Evolutionary conservation across 805 yeast genomes (phyloP).

Genomic region (Cyberlindnera misumaiensis): DNA sequence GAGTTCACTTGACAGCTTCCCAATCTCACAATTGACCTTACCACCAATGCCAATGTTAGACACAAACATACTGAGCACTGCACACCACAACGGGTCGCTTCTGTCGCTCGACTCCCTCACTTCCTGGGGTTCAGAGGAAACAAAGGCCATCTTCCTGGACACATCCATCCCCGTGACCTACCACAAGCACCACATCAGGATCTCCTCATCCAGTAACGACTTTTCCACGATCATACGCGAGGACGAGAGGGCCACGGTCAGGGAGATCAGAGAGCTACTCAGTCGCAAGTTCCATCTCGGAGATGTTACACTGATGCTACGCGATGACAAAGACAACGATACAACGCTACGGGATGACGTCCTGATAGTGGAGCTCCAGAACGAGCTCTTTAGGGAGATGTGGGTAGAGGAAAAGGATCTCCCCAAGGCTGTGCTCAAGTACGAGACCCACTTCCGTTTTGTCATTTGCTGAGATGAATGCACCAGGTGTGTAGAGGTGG

Average conservation of each 20-base stretch:
- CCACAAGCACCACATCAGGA: slow-evolving; percentile 4
- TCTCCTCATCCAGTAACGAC: slow-evolving; percentile 2
- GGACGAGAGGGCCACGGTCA: slow-evolving; percentile 7
- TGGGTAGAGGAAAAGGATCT: slow-evolving; percentile 13
- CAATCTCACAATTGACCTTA: too few relatives aligned
- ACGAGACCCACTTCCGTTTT: slow-evolving; percentile 11
- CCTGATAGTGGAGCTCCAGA: slow-evolving; percentile 11
- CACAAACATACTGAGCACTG: neutral
- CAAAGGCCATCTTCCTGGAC: slow-evolving; percentile 5
- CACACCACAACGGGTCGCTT: neutral
- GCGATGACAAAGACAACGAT: slow-evolving; percentile 4
- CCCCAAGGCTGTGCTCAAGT: slow-evolving; percentile 11
- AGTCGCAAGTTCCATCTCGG: slow-evolving; percentile 6
- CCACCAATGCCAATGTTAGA: neutral
- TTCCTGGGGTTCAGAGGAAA: neutral
- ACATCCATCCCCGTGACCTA: slow-evolving; percentile 1
- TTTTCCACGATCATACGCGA: slow-evolving; percentile 3
- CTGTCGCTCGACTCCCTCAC: neutral
- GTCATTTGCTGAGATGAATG: slow-evolving; percentile 1
- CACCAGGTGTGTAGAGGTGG: too few relatives aligned
- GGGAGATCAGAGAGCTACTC: slow-evolving; percentile 5
- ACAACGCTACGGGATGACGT: slow-evolving; percentile 9
- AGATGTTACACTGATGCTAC: slow-evolving; percentile 8
- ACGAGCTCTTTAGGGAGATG: slow-evolving; percentile 11
- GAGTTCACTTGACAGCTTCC: too few relatives aligned